Evolutionary conservation across 1,139 yeast genomes (phyloP).

Genomic region (Candida albicans): DNA sequence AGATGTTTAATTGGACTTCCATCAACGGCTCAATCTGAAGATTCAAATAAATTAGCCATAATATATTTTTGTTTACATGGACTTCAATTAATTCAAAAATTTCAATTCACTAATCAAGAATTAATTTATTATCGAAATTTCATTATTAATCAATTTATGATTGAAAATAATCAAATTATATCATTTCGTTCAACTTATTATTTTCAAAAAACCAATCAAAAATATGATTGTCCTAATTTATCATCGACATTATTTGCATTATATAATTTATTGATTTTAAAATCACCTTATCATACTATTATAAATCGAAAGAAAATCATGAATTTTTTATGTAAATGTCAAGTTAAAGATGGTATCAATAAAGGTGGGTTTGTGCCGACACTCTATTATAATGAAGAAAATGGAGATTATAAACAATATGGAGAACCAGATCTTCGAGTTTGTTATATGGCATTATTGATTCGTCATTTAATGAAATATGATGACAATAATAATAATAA

Average conservation of each 20-base stretch:
- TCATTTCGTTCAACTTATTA: slow-evolving; percentile 55
- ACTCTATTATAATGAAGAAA: slow-evolving; percentile 29
- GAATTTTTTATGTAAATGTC: slow-evolving; percentile 55
- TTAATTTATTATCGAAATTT: slow-evolving; percentile 38
- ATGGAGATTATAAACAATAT: slow-evolving; percentile 19
- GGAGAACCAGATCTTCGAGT: slow-evolving; percentile 76
- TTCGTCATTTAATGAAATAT: slow-evolving; percentile 52
- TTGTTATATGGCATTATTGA: slow-evolving; percentile 71
- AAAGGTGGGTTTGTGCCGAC: slow-evolving; percentile 49
- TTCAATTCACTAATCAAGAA: slow-evolving; percentile 29
- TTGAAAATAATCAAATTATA: slow-evolving; percentile 41
- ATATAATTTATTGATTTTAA: slow-evolving; percentile 47
- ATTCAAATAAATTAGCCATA: slow-evolving; percentile 64
- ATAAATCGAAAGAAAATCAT: slow-evolving; percentile 49
- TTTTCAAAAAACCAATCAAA: slow-evolving; percentile 25
- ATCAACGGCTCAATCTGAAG: slow-evolving; percentile 51
- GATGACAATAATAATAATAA: slow-evolving; percentile 12
- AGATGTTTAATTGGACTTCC: slow-evolving; percentile 55
- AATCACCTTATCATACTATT: slow-evolving; percentile 35
- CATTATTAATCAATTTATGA: slow-evolving; percentile 49
- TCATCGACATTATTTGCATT: slow-evolving; percentile 72
- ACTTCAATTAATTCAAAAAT: slow-evolving; percentile 48
- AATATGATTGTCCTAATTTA: slow-evolving; percentile 60
- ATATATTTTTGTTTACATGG: slow-evolving; percentile 69
- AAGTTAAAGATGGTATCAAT: slow-evolving; percentile 55